Percentiles rank a stretch among this genome's conserved stretches.
Conservation (phyloP, 2,329 filamentous ascomycete genomes). For the Alternaria brassicae region DNA sequence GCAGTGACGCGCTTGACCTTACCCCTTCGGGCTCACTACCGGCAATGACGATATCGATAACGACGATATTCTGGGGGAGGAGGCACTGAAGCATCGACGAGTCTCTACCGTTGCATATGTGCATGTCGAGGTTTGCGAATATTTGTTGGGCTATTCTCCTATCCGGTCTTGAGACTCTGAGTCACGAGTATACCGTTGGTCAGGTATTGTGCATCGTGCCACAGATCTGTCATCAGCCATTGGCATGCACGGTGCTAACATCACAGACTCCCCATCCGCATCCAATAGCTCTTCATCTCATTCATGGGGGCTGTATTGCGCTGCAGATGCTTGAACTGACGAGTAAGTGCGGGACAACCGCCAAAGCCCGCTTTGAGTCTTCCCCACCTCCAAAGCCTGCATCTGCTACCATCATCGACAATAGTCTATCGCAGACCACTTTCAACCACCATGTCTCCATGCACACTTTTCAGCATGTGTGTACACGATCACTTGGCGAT, state of each 20-base stretch:
- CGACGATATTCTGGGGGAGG: neutral
- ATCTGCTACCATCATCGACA: neutral
- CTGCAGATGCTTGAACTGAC: neutral
- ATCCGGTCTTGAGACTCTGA: neutral
- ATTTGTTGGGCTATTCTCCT: neutral
- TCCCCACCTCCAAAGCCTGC: neutral
- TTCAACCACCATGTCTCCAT: neutral
- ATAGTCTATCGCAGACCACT: neutral
- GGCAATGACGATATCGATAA: conserved; percentile 25
- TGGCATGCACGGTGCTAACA: neutral
- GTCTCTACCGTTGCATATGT: neutral
- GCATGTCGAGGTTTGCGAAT: neutral
- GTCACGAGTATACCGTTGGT: neutral
- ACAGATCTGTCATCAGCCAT: conserved; percentile 11
- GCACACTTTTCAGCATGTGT: neutral
- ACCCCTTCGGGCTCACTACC: conserved; percentile 19
- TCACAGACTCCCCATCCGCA: neutral
- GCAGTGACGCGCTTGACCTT: conserved; percentile 37
- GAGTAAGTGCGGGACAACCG: neutral
- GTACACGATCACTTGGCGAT: neutral
- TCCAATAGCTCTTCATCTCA: neutral
- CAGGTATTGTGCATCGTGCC: conserved; percentile 5
- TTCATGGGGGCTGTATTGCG: neutral
- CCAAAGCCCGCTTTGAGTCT: neutral
- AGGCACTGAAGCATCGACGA: neutral